Evolutionary conservation across 164 flowering plant genomes (phyloP).

Genomic region (Berberis vulgaris): DNA sequence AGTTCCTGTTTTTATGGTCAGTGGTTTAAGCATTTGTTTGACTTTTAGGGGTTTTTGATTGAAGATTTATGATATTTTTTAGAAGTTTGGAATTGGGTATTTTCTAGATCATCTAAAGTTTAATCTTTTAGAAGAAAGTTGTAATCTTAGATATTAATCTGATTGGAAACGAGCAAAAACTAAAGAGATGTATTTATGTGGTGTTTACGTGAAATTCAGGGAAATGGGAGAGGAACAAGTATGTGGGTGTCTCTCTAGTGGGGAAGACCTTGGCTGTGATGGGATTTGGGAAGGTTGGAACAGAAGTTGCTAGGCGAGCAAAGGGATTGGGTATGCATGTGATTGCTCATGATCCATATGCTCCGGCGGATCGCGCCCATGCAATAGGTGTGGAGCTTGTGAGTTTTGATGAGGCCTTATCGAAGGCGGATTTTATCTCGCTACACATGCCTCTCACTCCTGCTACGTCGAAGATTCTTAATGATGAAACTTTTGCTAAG

Average conservation of each 20-base stretch:
- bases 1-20: too few relatives aligned
- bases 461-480: constrained; percentile 63
- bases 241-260: constrained; percentile 63
- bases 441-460: constrained; percentile 87
- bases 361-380: constrained; percentile 81
- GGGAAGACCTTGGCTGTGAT: constrained; percentile 64
- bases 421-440: constrained; percentile 72
- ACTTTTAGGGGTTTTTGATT: too few relatives aligned
- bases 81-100: too few relatives aligned
- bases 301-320: constrained; percentile 83
- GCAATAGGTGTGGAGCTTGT: constrained; percentile 83
- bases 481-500: constrained; percentile 17
- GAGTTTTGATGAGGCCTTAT: constrained; percentile 61
- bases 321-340: constrained; percentile 88
- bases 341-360: constrained; percentile 82
- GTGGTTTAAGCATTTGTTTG: too few relatives aligned
- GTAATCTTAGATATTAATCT: too few relatives aligned
- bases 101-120: too few relatives aligned
- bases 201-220: constrained; percentile 25
- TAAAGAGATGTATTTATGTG: too few relatives aligned
- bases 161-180: too few relatives aligned
- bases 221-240: constrained; percentile 32
- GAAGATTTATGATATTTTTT: too few relatives aligned
- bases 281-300: constrained; percentile 33
- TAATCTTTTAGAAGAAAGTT: too few relatives aligned